phyloP scores from a whole-genome alignment of 495 filamentous ascomycete species.

The Ramalina intermedia region DNA sequence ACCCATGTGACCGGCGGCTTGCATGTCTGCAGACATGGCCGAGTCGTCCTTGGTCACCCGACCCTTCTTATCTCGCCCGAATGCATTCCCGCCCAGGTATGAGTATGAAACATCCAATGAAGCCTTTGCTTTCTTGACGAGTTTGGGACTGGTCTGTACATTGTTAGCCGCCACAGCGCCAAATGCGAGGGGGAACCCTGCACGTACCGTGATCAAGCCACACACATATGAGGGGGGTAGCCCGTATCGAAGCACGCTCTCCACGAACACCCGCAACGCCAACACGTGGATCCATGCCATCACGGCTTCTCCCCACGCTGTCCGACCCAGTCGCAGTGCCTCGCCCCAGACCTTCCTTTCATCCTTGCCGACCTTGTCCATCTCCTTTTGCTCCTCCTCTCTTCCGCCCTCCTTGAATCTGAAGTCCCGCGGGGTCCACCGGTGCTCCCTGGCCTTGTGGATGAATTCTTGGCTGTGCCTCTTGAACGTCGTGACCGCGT shows the following conservation, averaged over 20 bases:
- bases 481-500: slow-evolving; percentile 84
- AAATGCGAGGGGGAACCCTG: neutral
- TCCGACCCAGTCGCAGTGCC: slow-evolving; percentile 70
- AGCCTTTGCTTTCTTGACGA: slow-evolving; percentile 63
- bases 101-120: slow-evolving; percentile 76
- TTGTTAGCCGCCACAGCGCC: neutral
- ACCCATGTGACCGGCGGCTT: slow-evolving; percentile 50
- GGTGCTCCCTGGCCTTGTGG: slow-evolving; percentile 75
- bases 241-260: slow-evolving; percentile 89
- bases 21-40: slow-evolving; percentile 60
- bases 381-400: slow-evolving; percentile 74
- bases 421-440: slow-evolving; percentile 89
- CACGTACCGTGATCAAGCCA: slow-evolving; percentile 65
- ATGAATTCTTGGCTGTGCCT: slow-evolving; percentile 75
- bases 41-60: slow-evolving; percentile 77
- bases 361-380: slow-evolving; percentile 61
- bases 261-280: slow-evolving; percentile 85
- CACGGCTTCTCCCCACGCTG: slow-evolving; percentile 82
- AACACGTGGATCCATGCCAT: slow-evolving; percentile 92
- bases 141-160: slow-evolving; percentile 65
- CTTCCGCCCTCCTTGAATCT: slow-evolving; percentile 80
- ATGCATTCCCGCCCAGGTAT: slow-evolving; percentile 89
- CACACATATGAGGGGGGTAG: slow-evolving; percentile 78
- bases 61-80: slow-evolving; percentile 87
- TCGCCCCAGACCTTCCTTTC: slow-evolving; percentile 83